Percentiles rank a stretch among this genome's conserved stretches.
Conservation (phyloP, 345 rosid species). For the Rhizophora mangle region DNA sequence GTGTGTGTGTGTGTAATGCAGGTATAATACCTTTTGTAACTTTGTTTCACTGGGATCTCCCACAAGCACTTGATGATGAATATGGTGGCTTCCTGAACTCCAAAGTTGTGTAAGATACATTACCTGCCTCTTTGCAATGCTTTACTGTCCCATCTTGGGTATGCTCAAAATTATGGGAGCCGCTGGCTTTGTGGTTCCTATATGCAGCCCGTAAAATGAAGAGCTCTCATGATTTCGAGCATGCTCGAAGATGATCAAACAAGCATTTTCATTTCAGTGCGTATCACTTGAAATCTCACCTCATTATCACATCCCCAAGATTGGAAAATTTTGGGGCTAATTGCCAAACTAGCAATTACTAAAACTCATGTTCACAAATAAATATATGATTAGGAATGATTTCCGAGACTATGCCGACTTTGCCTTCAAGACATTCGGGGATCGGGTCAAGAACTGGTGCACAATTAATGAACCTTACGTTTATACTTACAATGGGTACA, state of each 20-base stretch:
- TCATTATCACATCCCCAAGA: too few relatives aligned
- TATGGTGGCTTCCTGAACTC: slow-evolving; percentile 54
- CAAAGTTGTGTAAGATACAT: slow-evolving; percentile 36
- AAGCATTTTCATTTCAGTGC: too few relatives aligned
- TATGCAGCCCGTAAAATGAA: too few relatives aligned
- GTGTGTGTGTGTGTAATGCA: background rate
- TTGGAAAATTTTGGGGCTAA: too few relatives aligned
- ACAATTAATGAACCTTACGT: slow-evolving; percentile 29
- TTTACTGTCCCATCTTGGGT: too few relatives aligned
- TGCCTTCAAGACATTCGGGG: slow-evolving; percentile 37
- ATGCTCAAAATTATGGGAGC: too few relatives aligned
- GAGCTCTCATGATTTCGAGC: too few relatives aligned
- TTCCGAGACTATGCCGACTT: slow-evolving; percentile 25
- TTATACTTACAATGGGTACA: slow-evolving; percentile 22
- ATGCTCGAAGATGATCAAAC: too few relatives aligned
- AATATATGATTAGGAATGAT: slow-evolving; percentile 18
- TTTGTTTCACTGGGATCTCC: slow-evolving; percentile 56
- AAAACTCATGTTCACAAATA: background rate
- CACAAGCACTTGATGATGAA: slow-evolving; percentile 60
- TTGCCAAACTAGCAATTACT: too few relatives aligned
- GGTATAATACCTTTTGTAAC: slow-evolving; percentile 56
- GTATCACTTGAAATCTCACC: too few relatives aligned
- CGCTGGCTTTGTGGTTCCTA: too few relatives aligned
- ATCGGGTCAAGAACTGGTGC: slow-evolving; percentile 35
- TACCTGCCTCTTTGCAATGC: too few relatives aligned